A percentile compares a stretch with the other conserved stretches of the same genome.
Evolutionary conservation across 148 eudicot genomes (phyloP).

Genomic region (Chenopodium berlandieri): DNA sequence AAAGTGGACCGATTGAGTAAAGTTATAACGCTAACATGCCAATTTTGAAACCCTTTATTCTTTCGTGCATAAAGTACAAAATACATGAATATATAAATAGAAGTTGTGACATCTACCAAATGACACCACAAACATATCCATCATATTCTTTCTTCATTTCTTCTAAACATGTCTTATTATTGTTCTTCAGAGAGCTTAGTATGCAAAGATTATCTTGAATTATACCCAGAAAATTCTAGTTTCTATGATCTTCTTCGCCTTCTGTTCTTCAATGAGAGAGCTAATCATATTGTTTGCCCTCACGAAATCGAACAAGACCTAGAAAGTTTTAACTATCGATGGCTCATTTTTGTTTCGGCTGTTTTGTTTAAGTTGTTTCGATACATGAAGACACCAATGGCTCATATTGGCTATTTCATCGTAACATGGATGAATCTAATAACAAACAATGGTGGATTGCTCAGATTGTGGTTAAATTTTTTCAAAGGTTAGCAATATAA

Average conservation of each 20-base stretch:
- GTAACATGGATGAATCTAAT: slow-evolving; percentile 35
- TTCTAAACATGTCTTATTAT: slow-evolving; percentile 25
- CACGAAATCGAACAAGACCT: slow-evolving; percentile 24
- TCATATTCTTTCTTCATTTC: slow-evolving; percentile 1
- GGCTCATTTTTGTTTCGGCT: slow-evolving; percentile 40
- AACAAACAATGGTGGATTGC: slow-evolving; percentile 26
- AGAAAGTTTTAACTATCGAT: slow-evolving; percentile 27
- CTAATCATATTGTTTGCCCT: not conserved
- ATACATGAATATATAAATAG: no score
- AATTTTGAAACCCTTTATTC: no score
- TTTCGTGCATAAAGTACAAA: no score
- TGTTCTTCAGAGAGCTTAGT: slow-evolving; percentile 4
- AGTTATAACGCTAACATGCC: no score
- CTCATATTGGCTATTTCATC: slow-evolving; percentile 22
- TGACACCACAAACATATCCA: not conserved
- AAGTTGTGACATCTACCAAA: no score
- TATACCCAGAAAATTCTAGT: slow-evolving; percentile 38
- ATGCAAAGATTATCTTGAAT: slow-evolving; percentile 29
- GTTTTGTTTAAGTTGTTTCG: slow-evolving; percentile 27
- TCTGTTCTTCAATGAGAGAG: slow-evolving; percentile 17
- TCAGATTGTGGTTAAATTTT: slow-evolving; percentile 18
- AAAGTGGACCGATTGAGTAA: no score
- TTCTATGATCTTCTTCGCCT: slow-evolving; percentile 27
- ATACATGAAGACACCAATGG: slow-evolving; percentile 25
- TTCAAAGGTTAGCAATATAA: slow-evolving; percentile 24